These are phyloP conservation scores for Truncatella angustata DNA, from an alignment of 2,329 filamentous ascomycete species.

Conservation along the genomic window DNA sequence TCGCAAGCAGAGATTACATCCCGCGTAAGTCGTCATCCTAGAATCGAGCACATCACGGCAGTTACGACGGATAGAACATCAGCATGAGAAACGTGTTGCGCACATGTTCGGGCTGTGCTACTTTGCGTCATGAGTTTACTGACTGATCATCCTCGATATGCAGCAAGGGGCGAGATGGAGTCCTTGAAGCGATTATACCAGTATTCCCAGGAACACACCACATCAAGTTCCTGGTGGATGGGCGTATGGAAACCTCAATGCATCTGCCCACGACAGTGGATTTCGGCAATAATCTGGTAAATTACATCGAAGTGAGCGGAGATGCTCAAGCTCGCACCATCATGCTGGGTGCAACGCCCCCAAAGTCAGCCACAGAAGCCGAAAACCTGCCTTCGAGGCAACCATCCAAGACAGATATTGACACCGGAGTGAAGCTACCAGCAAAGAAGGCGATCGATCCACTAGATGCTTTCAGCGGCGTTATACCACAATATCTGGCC, in stretches of 20 bases:
- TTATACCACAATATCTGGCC: constrained; percentile 80
- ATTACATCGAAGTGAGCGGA: constrained; percentile 88
- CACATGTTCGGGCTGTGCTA: not conserved
- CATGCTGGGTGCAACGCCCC: constrained; percentile 25
- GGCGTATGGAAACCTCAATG: constrained; percentile 85
- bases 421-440: constrained; percentile 42
- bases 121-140: not conserved
- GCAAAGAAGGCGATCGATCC: constrained; percentile 56
- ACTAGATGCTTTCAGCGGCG: constrained; percentile 62
- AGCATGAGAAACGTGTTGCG: too few relatives aligned
- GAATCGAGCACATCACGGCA: not conserved
- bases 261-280: constrained; percentile 92
- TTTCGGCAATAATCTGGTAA: constrained; percentile 96
- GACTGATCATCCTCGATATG: constrained; percentile 9
- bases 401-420: constrained; percentile 32
- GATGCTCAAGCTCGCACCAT: constrained; percentile 24
- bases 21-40: constrained; percentile 64
- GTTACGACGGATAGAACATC: too few relatives aligned
- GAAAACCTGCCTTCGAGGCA: constrained; percentile 29
- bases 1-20: constrained; percentile 83
- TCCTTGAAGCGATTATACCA: constrained; percentile 74
- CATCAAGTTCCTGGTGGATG: constrained; percentile 93
- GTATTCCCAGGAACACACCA: constrained; percentile 94
- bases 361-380: constrained; percentile 27
- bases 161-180: constrained; percentile 56